Evolutionary conservation across 306 rosid species (phyloP).

Genomic region (Rosa multiflora): DNA sequence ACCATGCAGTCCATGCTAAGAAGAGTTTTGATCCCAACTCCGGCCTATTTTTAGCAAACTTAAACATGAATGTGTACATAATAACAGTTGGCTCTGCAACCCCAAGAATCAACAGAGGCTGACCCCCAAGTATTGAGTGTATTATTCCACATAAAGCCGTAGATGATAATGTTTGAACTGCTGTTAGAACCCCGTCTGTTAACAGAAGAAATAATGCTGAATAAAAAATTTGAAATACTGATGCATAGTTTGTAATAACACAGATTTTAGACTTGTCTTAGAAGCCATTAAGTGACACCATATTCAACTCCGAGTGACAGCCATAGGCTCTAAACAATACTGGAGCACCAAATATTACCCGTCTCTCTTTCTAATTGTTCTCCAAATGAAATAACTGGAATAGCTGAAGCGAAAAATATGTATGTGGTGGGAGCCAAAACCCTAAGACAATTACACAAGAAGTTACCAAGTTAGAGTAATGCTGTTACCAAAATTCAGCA

Average conservation of each 20-base stretch:
- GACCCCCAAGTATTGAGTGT: constrained; percentile 80
- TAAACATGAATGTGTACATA: constrained; percentile 83
- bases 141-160: constrained; percentile 80
- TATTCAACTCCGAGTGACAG: not conserved
- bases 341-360: constrained; percentile 29
- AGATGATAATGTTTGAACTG: constrained; percentile 85
- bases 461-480: constrained; percentile 11
- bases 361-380: constrained; percentile 78
- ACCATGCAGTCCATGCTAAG: constrained; percentile 85
- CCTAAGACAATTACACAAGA: constrained; percentile 34
- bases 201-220: constrained; percentile 16
- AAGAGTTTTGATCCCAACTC: constrained; percentile 81
- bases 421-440: constrained; percentile 78
- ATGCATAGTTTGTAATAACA: not conserved
- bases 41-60: constrained; percentile 65
- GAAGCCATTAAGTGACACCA: constrained; percentile 5
- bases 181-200: constrained; percentile 73
- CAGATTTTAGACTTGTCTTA: not conserved
- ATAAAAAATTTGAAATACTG: constrained; percentile 19
- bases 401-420: constrained; percentile 79
- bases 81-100: constrained; percentile 88
- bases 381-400: constrained; percentile 81
- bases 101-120: constrained; percentile 78
- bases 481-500: constrained; percentile 12
- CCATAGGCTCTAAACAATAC: not conserved